A percentile compares a stretch with the other conserved stretches of the same genome.
Evolutionary conservation across 345 rosid species (phyloP).

Genomic region (Moricandia arvensis): DNA sequence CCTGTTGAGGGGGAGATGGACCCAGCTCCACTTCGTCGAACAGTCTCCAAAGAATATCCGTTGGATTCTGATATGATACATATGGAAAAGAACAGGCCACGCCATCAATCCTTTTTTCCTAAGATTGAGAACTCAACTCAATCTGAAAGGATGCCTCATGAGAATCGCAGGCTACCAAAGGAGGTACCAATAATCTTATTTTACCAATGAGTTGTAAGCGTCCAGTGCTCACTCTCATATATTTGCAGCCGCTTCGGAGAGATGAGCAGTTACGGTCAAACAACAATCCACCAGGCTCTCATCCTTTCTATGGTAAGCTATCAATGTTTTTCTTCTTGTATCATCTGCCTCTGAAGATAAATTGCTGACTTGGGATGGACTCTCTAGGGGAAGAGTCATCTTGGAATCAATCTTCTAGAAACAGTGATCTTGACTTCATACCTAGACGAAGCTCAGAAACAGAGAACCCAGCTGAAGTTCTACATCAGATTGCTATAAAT

Average conservation of each 20-base stretch:
- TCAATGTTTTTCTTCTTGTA: slow-evolving; percentile 20
- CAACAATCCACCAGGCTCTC: slow-evolving; percentile 52
- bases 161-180: slow-evolving; percentile 73
- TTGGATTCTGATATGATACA: slow-evolving; percentile 50
- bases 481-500: slow-evolving; percentile 78
- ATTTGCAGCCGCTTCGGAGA: slow-evolving; percentile 51
- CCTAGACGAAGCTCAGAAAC: slow-evolving; percentile 53
- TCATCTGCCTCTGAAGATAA: slow-evolving; percentile 13
- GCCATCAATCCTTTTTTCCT: slow-evolving; percentile 57
- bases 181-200: slow-evolving; percentile 52
- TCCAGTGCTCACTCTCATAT: slow-evolving; percentile 18
- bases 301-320: slow-evolving; percentile 63
- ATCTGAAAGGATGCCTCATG: slow-evolving; percentile 70
- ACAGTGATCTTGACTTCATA: slow-evolving; percentile 66
- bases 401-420: slow-evolving; percentile 55
- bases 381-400: slow-evolving; percentile 62
- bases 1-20: slow-evolving; percentile 86
- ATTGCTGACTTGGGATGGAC: slow-evolving; percentile 25
- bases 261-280: slow-evolving; percentile 55
- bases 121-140: slow-evolving; percentile 65
- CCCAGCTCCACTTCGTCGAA: slow-evolving; percentile 60
- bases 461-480: slow-evolving; percentile 58
- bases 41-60: slow-evolving; percentile 62
- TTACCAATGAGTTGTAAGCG: neutral
- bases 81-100: slow-evolving; percentile 42